A percentile compares a stretch with the other conserved stretches of the same genome.
phyloP scores from a whole-genome alignment of 2,329 filamentous ascomycete species.

The Cladophialophora exuberans region DNA sequence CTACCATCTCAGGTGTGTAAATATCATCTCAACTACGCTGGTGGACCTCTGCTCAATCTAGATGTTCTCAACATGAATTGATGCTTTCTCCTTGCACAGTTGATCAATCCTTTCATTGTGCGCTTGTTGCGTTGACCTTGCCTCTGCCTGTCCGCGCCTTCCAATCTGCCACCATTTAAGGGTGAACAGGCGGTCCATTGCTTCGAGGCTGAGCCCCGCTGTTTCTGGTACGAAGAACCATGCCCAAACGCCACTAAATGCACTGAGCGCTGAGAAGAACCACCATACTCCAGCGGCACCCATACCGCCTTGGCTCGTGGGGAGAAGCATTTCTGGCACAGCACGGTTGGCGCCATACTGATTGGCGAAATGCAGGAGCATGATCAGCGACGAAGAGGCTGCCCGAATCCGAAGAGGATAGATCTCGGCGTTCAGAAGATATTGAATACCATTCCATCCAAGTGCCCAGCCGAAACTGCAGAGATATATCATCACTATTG shows the following conservation, averaged over 20 bases:
- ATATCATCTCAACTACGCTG: no score
- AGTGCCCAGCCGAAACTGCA: conserved; percentile 51
- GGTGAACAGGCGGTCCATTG: conserved; percentile 66
- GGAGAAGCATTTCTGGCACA: conserved; percentile 54
- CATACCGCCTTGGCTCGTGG: conserved; percentile 47
- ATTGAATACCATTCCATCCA: conserved; percentile 52
- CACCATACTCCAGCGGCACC: conserved; percentile 71
- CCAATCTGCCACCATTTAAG: no score
- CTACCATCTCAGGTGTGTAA: no score
- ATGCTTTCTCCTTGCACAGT: no score
- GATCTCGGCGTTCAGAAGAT: conserved; percentile 49
- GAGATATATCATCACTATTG: conserved; percentile 50
- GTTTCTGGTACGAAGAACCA: conserved; percentile 75
- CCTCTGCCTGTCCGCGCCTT: no score
- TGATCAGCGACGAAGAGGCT: conserved; percentile 46
- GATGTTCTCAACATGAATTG: no score
- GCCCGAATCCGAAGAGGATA: conserved; percentile 49
- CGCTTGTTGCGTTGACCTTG: no score
- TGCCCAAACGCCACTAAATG: conserved; percentile 70
- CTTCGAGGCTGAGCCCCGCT: conserved; percentile 58
- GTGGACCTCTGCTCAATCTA: no score
- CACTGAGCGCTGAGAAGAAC: conserved; percentile 71
- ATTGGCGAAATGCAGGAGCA: conserved; percentile 48
- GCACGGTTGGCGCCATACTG: conserved; percentile 38
- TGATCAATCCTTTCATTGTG: no score